phyloP scores from a whole-genome alignment of 2,329 filamentous ascomycete species.

The Paecilomyces niveus region DNA sequence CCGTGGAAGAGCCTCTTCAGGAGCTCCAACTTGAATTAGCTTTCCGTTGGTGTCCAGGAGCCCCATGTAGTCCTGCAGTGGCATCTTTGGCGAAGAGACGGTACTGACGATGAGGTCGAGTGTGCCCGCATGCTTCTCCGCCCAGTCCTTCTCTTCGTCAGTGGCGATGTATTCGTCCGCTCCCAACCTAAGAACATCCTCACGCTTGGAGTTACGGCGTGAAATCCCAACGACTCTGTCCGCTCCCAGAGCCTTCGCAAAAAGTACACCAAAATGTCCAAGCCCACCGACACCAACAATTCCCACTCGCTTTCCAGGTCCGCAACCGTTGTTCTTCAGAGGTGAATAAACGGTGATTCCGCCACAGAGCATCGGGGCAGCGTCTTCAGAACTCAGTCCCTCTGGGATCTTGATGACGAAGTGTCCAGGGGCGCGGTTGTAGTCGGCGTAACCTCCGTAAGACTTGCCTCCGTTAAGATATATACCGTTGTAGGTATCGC shows the following conservation, averaged over 20 bases:
- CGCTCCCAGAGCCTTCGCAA: slow-evolving; percentile 58
- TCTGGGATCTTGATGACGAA: slow-evolving; percentile 51
- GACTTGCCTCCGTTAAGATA: slow-evolving; percentile 45
- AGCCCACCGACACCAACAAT: slow-evolving; percentile 63
- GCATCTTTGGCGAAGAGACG: slow-evolving; percentile 50
- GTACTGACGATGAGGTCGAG: slow-evolving; percentile 48
- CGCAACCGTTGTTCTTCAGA: slow-evolving; percentile 56
- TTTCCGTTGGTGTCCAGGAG: slow-evolving; percentile 51
- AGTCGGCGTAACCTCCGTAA: slow-evolving; percentile 55
- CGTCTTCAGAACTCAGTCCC: slow-evolving; percentile 35
- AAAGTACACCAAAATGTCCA: slow-evolving; percentile 63
- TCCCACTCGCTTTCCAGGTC: slow-evolving; percentile 60
- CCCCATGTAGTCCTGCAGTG: slow-evolving; percentile 49
- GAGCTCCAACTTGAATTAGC: slow-evolving; percentile 56
- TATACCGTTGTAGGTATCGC: background rate
- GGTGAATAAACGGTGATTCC: slow-evolving; percentile 65
- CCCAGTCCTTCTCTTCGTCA: slow-evolving; percentile 44
- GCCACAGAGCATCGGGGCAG: slow-evolving; percentile 64
- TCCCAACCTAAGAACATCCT: slow-evolving; percentile 44
- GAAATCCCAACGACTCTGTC: slow-evolving; percentile 50
- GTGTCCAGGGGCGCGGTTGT: slow-evolving; percentile 43
- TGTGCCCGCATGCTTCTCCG: slow-evolving; percentile 32
- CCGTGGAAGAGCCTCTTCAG: slow-evolving; percentile 45
- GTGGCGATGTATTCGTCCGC: slow-evolving; percentile 46
- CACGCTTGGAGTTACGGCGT: slow-evolving; percentile 36